phyloP scores from a whole-genome alignment of 1,284 basidiomycete genomes.

The Boletus sp. region DNA sequence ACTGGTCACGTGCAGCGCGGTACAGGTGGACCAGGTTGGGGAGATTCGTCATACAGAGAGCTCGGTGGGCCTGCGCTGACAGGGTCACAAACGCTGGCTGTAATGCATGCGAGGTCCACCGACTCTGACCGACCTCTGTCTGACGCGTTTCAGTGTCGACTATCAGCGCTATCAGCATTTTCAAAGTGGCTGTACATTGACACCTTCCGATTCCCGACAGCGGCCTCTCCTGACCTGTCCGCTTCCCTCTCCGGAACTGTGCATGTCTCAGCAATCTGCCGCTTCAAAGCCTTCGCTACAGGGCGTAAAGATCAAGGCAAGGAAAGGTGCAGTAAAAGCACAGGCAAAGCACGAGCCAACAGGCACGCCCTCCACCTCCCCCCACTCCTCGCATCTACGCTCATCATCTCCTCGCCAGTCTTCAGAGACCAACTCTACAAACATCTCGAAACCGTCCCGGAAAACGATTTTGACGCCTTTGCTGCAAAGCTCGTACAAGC shows the following conservation, averaged over 20 bases:
- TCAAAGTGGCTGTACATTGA: not conserved
- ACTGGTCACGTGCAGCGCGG: conserved; percentile 24
- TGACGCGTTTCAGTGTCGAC: not conserved
- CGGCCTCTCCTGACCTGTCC: not conserved
- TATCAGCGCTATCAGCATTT: not conserved
- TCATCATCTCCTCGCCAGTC: conserved; percentile 48
- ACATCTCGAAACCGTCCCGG: conserved; percentile 83
- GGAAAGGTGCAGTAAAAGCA: conserved; percentile 84
- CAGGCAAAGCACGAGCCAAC: conserved; percentile 86
- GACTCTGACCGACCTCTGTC: no score
- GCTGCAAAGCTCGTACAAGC: conserved; percentile 86
- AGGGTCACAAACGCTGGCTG: no score
- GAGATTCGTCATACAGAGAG: not conserved
- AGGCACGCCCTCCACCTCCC: conserved; percentile 37
- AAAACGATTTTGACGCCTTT: conserved; percentile 79
- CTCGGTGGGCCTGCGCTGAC: no score
- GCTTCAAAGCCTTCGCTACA: conserved; percentile 80
- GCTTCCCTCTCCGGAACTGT: conserved; percentile 40
- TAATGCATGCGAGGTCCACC: no score
- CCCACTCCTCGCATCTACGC: conserved; percentile 9
- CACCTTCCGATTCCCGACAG: conserved; percentile 1
- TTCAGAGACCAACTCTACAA: conserved; percentile 96
- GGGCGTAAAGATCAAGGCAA: conserved; percentile 84
- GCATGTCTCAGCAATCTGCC: conserved; percentile 83
- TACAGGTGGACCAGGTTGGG: conserved; percentile 10